These are phyloP conservation scores for Xerocomellus dryophilus DNA, from an alignment of 768 basidiomycete genomes.

Conservation along the genomic window DNA sequence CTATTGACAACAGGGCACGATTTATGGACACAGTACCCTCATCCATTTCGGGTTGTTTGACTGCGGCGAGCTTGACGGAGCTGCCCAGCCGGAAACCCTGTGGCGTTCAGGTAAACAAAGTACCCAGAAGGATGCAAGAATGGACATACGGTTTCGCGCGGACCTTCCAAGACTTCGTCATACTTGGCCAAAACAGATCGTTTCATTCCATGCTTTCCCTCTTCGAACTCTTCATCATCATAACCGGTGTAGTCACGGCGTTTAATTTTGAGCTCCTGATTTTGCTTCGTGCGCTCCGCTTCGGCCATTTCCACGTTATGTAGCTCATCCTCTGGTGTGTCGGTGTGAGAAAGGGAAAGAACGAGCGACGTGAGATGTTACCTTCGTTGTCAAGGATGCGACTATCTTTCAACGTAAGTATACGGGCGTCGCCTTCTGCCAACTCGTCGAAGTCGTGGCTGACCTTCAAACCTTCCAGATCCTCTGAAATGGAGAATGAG, in stretches of 20 bases:
- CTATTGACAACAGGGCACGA: slow-evolving; percentile 77
- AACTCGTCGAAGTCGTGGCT: slow-evolving; percentile 90
- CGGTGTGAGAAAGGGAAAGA: neutral
- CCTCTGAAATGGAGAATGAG: slow-evolving; percentile 48
- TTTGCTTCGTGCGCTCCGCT: slow-evolving; percentile 74
- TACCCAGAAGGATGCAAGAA: slow-evolving; percentile 1
- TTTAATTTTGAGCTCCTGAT: slow-evolving; percentile 83
- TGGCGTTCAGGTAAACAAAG: neutral
- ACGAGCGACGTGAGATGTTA: slow-evolving; percentile 23
- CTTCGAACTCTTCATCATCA: slow-evolving; percentile 91
- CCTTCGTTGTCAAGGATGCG: slow-evolving; percentile 95
- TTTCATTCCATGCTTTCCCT: slow-evolving; percentile 75
- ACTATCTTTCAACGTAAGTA: slow-evolving; percentile 95
- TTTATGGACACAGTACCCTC: slow-evolving; percentile 62
- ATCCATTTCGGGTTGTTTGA: slow-evolving; percentile 41
- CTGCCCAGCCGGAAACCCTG: slow-evolving; percentile 88
- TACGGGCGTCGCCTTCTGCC: slow-evolving; percentile 90
- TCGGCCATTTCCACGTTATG: slow-evolving; percentile 96
- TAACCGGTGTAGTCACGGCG: slow-evolving; percentile 89
- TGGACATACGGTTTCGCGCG: slow-evolving; percentile 58
- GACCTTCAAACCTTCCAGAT: slow-evolving; percentile 92
- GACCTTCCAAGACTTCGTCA: slow-evolving; percentile 82
- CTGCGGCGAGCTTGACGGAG: slow-evolving; percentile 41
- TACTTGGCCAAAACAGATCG: slow-evolving; percentile 86
- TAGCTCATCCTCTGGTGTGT: slow-evolving; percentile 86